Evolutionary conservation across 164 flowering plant genomes (phyloP).

Genomic region (Dillenia turbinata): DNA sequence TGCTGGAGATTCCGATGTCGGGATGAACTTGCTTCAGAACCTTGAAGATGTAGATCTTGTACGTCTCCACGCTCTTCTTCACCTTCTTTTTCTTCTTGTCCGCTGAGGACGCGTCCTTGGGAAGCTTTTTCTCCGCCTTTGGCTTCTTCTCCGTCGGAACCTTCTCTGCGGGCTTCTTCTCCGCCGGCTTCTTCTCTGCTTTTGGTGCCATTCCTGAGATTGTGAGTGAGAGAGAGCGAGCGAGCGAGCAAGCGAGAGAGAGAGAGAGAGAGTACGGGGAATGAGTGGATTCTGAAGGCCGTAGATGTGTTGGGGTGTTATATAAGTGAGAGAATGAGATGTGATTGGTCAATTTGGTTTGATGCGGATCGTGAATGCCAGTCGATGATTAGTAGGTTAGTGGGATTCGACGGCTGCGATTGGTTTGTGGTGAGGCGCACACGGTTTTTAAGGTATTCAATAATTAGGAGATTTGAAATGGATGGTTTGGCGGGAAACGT

Average conservation of each 20-base stretch:
- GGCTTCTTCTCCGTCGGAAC: conserved; percentile 25
- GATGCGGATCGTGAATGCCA: conserved; percentile 19
- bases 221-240: not conserved
- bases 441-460: no score
- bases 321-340: not conserved
- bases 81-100: conserved; percentile 36
- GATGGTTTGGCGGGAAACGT: no score
- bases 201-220: conserved; percentile 22
- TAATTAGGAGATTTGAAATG: no score
- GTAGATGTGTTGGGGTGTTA: not conserved
- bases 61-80: conserved; percentile 28
- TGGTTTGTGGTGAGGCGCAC: not conserved
- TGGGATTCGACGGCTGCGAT: not conserved
- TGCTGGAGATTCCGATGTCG: conserved; percentile 31
- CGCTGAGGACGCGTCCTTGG: conserved; percentile 13
- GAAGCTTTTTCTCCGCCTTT: conserved; percentile 26
- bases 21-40: conserved; percentile 31
- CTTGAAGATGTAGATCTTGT: conserved; percentile 31
- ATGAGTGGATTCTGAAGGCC: not conserved
- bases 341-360: conserved; percentile 17
- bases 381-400: not conserved
- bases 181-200: conserved; percentile 36
- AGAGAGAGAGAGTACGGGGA: not conserved
- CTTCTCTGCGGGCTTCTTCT: conserved; percentile 22
- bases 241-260: not conserved